Percentiles rank a stretch among this genome's conserved stretches.
phyloP scores from a whole-genome alignment of 805 yeast genomes.

The Osmozyma mogii region DNA sequence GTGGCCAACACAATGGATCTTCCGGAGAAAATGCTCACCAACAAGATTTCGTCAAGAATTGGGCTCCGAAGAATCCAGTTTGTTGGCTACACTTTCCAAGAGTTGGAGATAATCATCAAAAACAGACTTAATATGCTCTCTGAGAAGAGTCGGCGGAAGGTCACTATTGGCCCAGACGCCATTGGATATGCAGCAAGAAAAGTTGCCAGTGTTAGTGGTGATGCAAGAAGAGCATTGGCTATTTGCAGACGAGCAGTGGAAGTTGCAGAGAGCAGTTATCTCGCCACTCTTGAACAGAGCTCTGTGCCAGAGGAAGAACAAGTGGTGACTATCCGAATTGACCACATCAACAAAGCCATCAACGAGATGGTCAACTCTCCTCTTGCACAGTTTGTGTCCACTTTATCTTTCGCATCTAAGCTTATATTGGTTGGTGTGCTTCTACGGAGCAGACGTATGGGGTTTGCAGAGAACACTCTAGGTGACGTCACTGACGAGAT shows the following conservation, averaged over 20 bases:
- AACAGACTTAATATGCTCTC: constrained; percentile 50
- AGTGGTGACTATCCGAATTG: constrained; percentile 52
- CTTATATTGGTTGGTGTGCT: constrained; percentile 64
- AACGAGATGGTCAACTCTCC: constrained; percentile 76
- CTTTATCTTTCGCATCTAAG: constrained; percentile 63
- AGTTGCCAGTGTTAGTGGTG: constrained; percentile 95
- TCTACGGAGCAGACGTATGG: constrained; percentile 55
- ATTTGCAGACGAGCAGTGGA: constrained; percentile 87
- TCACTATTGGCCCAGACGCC: constrained; percentile 58
- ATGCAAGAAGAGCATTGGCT: constrained; percentile 86
- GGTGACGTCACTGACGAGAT: constrained; percentile 79
- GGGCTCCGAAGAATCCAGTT: constrained; percentile 85
- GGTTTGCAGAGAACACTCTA: constrained; percentile 59
- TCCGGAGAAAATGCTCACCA: constrained; percentile 81
- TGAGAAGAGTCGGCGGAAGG: constrained; percentile 30
- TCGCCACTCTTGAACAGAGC: constrained; percentile 19
- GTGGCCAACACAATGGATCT: constrained; percentile 97
- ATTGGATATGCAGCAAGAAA: constrained; percentile 87
- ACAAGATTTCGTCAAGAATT: constrained; percentile 83
- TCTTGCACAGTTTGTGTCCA: constrained; percentile 45
- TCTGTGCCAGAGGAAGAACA: constrained; percentile 24
- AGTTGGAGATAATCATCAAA: constrained; percentile 66
- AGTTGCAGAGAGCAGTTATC: constrained; percentile 63
- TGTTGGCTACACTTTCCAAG: constrained; percentile 77
- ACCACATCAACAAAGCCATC: constrained; percentile 73